Evolutionary conservation across 306 rosid species (phyloP).

Genomic region (Castanopsis chinensis): DNA sequence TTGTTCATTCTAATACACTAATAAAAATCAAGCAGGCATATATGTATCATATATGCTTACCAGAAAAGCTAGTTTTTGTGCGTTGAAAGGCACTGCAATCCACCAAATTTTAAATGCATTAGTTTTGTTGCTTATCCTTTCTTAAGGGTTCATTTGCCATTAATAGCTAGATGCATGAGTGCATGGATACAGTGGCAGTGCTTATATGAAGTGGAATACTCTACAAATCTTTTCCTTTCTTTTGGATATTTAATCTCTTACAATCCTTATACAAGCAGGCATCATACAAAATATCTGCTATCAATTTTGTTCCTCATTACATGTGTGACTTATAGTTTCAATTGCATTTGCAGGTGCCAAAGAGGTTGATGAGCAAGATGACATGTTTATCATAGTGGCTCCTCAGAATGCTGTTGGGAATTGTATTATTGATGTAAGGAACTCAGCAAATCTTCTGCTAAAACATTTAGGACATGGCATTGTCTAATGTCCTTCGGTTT

Average conservation of each 20-base stretch:
- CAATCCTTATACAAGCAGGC: neutral
- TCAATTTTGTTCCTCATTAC: neutral
- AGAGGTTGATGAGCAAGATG: conserved; percentile 87
- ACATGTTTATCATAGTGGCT: conserved; percentile 86
- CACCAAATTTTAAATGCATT: neutral
- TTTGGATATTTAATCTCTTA: neutral
- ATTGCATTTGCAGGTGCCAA: conserved; percentile 66
- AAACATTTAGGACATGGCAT: conserved; percentile 17
- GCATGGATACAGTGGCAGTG: neutral
- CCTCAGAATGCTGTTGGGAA: conserved; percentile 99
- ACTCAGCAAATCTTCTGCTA: conserved; percentile 15
- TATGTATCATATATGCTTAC: neutral
- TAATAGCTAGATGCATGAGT: neutral
- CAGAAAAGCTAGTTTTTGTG: neutral
- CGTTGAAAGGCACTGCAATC: neutral
- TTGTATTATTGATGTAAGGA: conserved; percentile 86
- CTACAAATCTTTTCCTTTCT: neutral
- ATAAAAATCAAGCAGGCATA: conserved; percentile 9
- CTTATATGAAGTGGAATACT: neutral
- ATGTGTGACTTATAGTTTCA: neutral
- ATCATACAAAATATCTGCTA: neutral
- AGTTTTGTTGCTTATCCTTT: neutral
- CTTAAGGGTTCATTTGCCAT: too few relatives aligned
- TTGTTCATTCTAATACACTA: neutral
- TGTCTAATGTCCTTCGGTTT: conserved; percentile 10